Evolutionary conservation across 345 rosid species (phyloP).

Genomic region (Euphorbia peplus): DNA sequence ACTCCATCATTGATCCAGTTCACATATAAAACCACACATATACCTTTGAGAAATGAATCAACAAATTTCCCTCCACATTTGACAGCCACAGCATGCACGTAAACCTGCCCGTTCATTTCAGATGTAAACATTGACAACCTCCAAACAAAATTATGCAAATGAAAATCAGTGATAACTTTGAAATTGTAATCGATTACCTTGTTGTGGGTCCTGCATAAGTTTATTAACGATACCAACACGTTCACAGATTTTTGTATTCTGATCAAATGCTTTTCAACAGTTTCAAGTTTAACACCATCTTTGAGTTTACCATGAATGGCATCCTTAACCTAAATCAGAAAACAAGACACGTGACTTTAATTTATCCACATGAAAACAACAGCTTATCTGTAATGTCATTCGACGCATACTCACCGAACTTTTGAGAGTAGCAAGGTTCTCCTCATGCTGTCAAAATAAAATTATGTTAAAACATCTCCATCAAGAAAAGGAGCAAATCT

Average conservation of each 20-base stretch:
- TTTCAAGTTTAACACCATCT: conserved; percentile 38
- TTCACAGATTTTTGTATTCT: conserved; percentile 52
- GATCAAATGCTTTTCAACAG: conserved; percentile 42
- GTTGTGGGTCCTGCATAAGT: conserved; percentile 58
- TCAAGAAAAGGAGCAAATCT: background rate
- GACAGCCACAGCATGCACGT: conserved; percentile 72
- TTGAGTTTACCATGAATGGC: conserved; percentile 37
- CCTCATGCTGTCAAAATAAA: conserved; percentile 61
- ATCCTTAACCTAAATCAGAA: conserved; percentile 52
- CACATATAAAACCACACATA: background rate
- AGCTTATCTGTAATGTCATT: conserved; percentile 3
- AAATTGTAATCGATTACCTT: conserved; percentile 45
- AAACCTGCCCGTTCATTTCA: conserved; percentile 41
- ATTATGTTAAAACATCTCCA: conserved; percentile 22
- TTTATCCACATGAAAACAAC: conserved; percentile 2
- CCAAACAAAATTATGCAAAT: background rate
- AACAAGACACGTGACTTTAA: background rate
- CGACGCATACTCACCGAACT: conserved; percentile 46
- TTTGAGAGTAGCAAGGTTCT: conserved; percentile 54
- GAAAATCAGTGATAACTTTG: conserved; percentile 4
- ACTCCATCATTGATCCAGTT: conserved; percentile 5
- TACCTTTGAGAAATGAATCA: conserved; percentile 78
- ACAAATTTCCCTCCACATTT: conserved; percentile 83
- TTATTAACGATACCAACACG: conserved; percentile 69
- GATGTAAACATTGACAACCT: conserved; percentile 15